Conservation (phyloP, 495 filamentous ascomycete genomes). For the Aspergillus ellipticus region DNA sequence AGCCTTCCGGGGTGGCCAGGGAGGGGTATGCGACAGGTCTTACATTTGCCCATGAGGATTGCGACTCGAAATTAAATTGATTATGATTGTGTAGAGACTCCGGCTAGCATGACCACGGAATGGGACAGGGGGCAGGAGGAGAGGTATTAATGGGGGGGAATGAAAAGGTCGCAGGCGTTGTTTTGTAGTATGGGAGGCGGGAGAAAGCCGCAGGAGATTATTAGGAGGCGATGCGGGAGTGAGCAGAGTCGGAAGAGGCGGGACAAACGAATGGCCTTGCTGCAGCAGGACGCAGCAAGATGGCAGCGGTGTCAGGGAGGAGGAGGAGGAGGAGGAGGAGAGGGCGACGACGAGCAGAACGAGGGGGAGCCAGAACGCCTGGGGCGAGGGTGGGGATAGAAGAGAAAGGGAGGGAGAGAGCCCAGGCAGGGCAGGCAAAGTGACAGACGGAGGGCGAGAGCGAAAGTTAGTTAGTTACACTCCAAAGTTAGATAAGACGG, state of each 20-base stretch:
- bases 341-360: background rate
- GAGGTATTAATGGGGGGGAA: background rate
- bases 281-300: background rate
- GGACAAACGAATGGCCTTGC: constrained; percentile 12
- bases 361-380: too few species aligned
- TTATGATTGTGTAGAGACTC: constrained; percentile 13
- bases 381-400: background rate
- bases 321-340: background rate
- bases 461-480: constrained; percentile 6
- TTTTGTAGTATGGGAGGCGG: background rate
- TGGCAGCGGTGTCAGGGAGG: background rate
- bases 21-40: constrained; percentile 12
- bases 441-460: constrained; percentile 6
- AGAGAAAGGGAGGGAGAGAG: constrained; percentile 1
- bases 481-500: constrained; percentile 18
- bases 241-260: background rate
- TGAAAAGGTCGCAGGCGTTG: background rate
- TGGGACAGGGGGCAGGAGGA: background rate
- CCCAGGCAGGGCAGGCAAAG: constrained; percentile 1
- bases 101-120: constrained; percentile 29
- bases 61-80: constrained; percentile 10
- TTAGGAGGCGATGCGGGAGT: background rate
- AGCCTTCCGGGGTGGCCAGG: background rate
- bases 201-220: background rate
- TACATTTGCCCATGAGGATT: constrained; percentile 50